Base-by-base conservation (phyloP, 371 early-diverging fungal genomes). In the Mucor ambiguus region DNA sequence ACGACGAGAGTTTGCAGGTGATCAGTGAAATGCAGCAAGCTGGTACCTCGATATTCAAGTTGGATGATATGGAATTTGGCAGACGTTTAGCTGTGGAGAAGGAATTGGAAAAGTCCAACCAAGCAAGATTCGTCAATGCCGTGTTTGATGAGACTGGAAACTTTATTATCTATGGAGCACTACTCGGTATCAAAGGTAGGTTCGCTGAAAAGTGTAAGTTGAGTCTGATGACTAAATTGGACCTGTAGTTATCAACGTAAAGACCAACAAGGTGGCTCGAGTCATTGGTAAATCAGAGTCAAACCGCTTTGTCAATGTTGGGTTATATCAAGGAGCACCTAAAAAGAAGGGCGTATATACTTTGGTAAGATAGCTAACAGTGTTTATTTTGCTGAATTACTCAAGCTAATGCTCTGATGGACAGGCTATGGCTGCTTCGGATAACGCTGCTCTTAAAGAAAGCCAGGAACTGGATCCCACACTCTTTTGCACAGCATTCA, bases 41-140 rank as follows among this genome's bases (percentile, higher is more conserved):
- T 5, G 93, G 93, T 5, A 92, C 92, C 20, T 84, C 89, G 7
- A 72, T 85, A 38, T 85, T 89, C 69, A 88, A 88, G 68, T 74
- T 97, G 49, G 98, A 98, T 75, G 95, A 93, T 68, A 97, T 97
- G 97, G 98, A 97, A 77, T 97, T 96, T 86, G 97, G 98, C 28
- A 85, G 97, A 63, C 85, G 98, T 57, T 68, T 97, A 52, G 96
- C 97, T 4, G 84, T 93, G 7, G 98, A 98, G 64, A 87, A 89
- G 48, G 96, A 97, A 73, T 72, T 97, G 48, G 89, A 91, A 63
- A 91, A 92, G 65, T 79, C 89, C 0, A 75, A 87, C 5, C 93
- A 93, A 68, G 78, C 87, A 9, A 71, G 70, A 28, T 87, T 80
- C 33, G 85, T 86, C 37, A 97, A 95, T 77, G 94, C 92, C 11